Evolutionary conservation across 2,329 filamentous ascomycete genomes (phyloP).

Genomic region (Colletotrichum musae): DNA sequence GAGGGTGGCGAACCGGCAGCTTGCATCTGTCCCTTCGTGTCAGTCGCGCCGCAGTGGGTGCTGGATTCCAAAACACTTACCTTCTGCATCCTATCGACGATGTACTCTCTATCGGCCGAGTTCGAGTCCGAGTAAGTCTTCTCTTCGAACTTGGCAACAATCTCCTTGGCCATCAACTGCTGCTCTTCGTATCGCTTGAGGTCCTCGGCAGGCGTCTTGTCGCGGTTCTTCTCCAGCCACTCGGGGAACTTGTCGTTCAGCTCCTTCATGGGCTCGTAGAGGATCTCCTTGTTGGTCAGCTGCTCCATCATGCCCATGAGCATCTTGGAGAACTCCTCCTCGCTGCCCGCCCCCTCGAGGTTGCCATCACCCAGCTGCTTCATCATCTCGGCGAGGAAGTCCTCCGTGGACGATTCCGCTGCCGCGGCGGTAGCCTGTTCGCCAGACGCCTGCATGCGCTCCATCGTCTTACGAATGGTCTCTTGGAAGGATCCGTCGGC

Average conservation of each 20-base stretch:
- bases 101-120: conserved; percentile 86
- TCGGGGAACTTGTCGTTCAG: conserved; percentile 90
- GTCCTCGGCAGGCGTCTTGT: conserved; percentile 77
- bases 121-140: conserved; percentile 86
- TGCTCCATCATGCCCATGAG: conserved; percentile 99
- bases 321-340: conserved; percentile 95
- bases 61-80: conserved; percentile 62
- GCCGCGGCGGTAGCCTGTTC: conserved; percentile 87
- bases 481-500: conserved; percentile 86
- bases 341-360: conserved; percentile 69
- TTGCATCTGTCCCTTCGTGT: conserved; percentile 83
- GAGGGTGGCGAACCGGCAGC: conserved; percentile 89
- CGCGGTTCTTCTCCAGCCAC: conserved; percentile 87
- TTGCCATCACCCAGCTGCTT: conserved; percentile 84
- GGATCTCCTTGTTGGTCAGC: conserved; percentile 96
- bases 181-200: conserved; percentile 86
- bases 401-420: conserved; percentile 76
- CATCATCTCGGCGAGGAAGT: conserved; percentile 92
- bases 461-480: conserved; percentile 93
- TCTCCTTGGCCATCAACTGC: conserved; percentile 83
- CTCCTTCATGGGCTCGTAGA: conserved; percentile 99
- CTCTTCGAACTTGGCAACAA: conserved; percentile 90
- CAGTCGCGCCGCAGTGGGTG: conserved; percentile 37
- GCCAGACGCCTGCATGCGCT: conserved; percentile 92
- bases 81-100: conserved; percentile 98